Conservation (phyloP, 2,329 filamentous ascomycete genomes). For the Colletotrichum filicis region DNA sequence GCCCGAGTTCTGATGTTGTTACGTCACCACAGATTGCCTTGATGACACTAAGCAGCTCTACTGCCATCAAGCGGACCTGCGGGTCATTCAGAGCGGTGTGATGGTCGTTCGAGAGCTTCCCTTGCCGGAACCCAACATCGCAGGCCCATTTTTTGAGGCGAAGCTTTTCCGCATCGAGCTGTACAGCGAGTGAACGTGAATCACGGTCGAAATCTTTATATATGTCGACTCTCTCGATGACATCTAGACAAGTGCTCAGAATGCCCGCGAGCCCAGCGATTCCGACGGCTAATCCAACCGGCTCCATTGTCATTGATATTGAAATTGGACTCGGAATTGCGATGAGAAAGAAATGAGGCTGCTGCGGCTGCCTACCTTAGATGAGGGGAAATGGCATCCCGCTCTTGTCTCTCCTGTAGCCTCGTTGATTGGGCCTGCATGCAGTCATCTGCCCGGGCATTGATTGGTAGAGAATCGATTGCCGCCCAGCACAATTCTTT, state of each 20-base stretch:
- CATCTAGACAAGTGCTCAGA: conserved; percentile 38
- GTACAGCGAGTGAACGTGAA: conserved; percentile 13
- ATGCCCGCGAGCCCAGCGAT: conserved; percentile 37
- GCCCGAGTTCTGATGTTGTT: too few species aligned
- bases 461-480: background rate
- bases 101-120: conserved; percentile 1
- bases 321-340: too few species aligned
- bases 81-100: conserved; percentile 32
- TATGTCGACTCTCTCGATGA: conserved; percentile 24
- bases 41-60: conserved; percentile 23
- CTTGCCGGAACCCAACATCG: conserved; percentile 33
- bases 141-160: conserved; percentile 39
- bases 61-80: background rate
- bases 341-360: background rate
- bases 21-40: background rate
- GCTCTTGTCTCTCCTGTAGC: background rate
- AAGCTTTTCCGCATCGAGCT: conserved; percentile 31
- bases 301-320: conserved; percentile 32
- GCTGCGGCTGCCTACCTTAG: background rate
- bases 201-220: conserved; percentile 36
- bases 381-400: background rate
- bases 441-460: background rate
- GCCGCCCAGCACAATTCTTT: background rate
- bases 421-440: background rate
- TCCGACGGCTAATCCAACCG: conserved; percentile 34